Conservation (phyloP, 768 basidiomycete genomes). For the Phylloporus sp. region DNA sequence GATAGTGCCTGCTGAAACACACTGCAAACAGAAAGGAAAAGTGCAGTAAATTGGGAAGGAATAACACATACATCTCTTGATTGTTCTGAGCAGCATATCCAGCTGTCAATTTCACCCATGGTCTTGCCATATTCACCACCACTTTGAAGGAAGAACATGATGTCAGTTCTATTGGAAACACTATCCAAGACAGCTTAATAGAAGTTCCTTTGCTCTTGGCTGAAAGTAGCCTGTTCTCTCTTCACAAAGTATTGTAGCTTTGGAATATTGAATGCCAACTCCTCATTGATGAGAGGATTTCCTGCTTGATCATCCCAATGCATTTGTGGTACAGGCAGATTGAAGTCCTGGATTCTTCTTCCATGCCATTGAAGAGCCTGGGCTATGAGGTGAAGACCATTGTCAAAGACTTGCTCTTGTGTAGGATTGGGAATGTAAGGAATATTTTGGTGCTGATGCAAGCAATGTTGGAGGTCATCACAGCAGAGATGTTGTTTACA, state of each 20-base stretch:
- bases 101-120: no score
- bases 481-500: background rate
- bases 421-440: background rate
- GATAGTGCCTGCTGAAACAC: no score
- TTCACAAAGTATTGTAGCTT: conserved; percentile 31
- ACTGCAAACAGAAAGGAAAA: no score
- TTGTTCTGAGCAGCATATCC: no score
- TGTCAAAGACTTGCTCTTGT: background rate
- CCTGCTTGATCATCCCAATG: conserved; percentile 8
- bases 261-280: background rate
- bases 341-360: background rate
- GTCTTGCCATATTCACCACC: conserved; percentile 44
- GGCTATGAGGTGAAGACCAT: background rate
- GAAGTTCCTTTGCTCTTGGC: conserved; percentile 28
- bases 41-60: no score
- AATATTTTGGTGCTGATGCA: background rate
- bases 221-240: background rate
- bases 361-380: background rate
- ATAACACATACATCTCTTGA: no score
- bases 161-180: background rate
- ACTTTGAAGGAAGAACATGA: conserved; percentile 37
- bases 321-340: background rate
- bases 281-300: conserved; percentile 14
- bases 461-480: conserved; percentile 1
- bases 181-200: background rate